Evolutionary conservation across 1,284 basidiomycete species (phyloP), one percentile per base, ranked within the genome.

Genomic region (Apiotrichum laibachii): DNA sequence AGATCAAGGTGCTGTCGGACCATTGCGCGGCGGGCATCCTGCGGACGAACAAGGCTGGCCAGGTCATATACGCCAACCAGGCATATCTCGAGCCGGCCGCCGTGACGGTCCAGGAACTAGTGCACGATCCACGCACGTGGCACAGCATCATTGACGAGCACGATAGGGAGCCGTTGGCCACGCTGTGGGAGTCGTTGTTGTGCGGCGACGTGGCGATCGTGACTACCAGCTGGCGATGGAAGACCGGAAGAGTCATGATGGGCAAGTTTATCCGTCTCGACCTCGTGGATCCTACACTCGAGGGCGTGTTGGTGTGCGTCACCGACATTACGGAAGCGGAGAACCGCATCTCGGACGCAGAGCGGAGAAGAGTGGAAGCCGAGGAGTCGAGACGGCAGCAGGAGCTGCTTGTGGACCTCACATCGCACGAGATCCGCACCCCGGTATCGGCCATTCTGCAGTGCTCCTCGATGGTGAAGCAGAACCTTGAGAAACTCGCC

Each of bases 1-100:
- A 80, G 63, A 63, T 77, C 19, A 62, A 71, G 22, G 56, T 72
- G 13, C 55, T 77, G 19, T 75, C 72, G 21, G 78, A 79, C 55
- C 72, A 69, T 47, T 72, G 71, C 51, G 70, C 73, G 2, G 67
- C 68, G 5, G 73, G 72, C 16, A 74, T 74, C 60, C 62, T 76
- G 56, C 65, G 72, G 18, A 63, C 65, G 16, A 66, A 71, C 43
- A 21, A 43, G 12, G 53, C 56, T 1, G 74, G 73, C 1, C 7
- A 35, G 1, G 35, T 75, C 15, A 60, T 62, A 3, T 76, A 75
- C 53, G 66, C 60, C 26, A 77, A 77, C 56, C 59, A 51, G 1
- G 67, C 73, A 6, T 77, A 72, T 55, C n/a, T 66, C 63, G 21
- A 61, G 6, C 53, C 47, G 5, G 50, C 54, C 1, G 49, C 50